phyloP scores from a whole-genome alignment of 371 early-diverging fungal genomes.

The Circinella umbellata region DNA sequence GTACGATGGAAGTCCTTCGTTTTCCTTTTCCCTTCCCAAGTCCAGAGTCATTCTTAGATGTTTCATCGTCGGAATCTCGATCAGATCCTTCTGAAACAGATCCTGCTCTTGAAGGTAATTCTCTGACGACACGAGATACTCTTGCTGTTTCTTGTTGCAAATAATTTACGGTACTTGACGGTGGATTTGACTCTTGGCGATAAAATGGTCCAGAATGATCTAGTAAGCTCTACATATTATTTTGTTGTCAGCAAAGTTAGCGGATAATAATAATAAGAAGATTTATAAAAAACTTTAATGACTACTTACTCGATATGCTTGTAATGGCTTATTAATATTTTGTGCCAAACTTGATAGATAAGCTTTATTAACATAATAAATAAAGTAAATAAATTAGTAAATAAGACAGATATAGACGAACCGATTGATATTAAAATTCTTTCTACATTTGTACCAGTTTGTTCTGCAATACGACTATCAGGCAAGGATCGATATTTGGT shows the following conservation, averaged over 20 bases:
- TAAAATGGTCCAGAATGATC: constrained; percentile 11
- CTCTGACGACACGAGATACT: constrained; percentile 38
- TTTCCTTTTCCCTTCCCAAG: constrained; percentile 44
- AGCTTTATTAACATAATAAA: not conserved
- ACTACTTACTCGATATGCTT: constrained; percentile 14
- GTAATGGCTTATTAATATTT: constrained; percentile 4
- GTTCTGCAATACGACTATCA: constrained; percentile 41
- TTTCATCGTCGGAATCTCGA: constrained; percentile 41
- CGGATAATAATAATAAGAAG: too few relatives aligned
- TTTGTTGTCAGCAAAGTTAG: too few relatives aligned
- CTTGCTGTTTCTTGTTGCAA: constrained; percentile 39
- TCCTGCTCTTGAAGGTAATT: constrained; percentile 42
- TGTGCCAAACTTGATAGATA: constrained; percentile 1
- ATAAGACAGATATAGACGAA: too few relatives aligned
- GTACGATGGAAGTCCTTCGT: constrained; percentile 39
- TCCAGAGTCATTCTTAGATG: not conserved
- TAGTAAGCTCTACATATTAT: constrained; percentile 7
- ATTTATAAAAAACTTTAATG: too few relatives aligned
- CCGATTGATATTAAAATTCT: not conserved
- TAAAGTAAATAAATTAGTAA: too few relatives aligned
- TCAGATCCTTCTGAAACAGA: constrained; percentile 51
- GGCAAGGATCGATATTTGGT: constrained; percentile 43
- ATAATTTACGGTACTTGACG: constrained; percentile 19
- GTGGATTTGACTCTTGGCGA: constrained; percentile 13
- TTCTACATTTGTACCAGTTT: constrained; percentile 26